Percentiles rank a stretch among this genome's conserved stretches.
phyloP scores from a whole-genome alignment of 2,329 filamentous ascomycete genomes.

The Penicillium sumatraense region DNA sequence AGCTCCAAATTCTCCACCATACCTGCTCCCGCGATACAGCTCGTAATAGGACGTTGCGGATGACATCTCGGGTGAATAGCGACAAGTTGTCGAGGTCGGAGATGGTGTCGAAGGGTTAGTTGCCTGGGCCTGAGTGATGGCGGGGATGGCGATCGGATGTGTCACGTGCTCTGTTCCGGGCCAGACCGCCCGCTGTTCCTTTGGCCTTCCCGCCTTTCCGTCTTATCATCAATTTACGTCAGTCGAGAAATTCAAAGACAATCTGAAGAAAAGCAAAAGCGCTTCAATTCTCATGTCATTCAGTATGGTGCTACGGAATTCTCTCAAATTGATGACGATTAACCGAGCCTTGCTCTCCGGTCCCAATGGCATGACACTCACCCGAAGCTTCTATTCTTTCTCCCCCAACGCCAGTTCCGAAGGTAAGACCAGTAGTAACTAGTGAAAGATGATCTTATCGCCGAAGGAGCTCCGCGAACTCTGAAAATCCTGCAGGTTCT shows the following conservation, averaged over 20 bases:
- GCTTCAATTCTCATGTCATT: neutral
- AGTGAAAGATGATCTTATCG: neutral
- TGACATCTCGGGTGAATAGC: constrained; percentile 47
- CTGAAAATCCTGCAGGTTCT: neutral
- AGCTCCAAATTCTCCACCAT: constrained; percentile 38
- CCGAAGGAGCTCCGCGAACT: neutral
- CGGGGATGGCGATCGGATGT: constrained; percentile 18
- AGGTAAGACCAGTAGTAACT: neutral
- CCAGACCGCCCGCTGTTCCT: constrained; percentile 1
- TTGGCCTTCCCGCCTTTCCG: neutral
- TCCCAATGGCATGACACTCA: neutral
- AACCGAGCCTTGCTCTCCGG: neutral
- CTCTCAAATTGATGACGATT: neutral
- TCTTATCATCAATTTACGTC: constrained; percentile 17
- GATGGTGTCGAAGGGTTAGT: constrained; percentile 21
- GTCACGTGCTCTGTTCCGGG: constrained; percentile 9
- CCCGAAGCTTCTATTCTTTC: constrained; percentile 9
- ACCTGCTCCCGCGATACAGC: constrained; percentile 98
- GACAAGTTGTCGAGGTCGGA: constrained; percentile 7
- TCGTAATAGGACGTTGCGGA: constrained; percentile 74
- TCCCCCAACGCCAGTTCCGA: neutral
- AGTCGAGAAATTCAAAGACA: too few relatives aligned
- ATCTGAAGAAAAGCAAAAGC: neutral
- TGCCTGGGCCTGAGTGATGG: constrained; percentile 11
- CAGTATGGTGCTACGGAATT: neutral